Evolutionary conservation across 768 basidiomycete genomes (phyloP).

Genomic region (Mycena belliarum): DNA sequence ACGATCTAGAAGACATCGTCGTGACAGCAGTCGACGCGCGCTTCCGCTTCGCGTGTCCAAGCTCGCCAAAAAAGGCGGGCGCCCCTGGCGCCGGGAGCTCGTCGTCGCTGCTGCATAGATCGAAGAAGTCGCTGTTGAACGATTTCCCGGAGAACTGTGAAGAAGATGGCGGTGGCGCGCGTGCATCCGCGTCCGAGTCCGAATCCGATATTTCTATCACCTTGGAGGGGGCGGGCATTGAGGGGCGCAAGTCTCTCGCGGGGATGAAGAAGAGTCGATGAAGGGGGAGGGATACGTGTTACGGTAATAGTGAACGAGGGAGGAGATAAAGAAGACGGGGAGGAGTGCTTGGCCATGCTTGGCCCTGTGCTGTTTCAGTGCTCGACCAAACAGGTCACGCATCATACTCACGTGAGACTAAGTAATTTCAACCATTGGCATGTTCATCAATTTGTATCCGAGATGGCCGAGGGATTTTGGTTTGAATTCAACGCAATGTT

Average conservation of each 20-base stretch:
- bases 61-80: neutral
- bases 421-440: too few relatives aligned
- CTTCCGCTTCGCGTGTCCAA: constrained; percentile 14
- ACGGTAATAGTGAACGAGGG: too few relatives aligned
- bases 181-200: constrained; percentile 16
- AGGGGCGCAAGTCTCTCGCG: neutral
- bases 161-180: constrained; percentile 1
- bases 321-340: too few relatives aligned
- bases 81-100: constrained; percentile 6
- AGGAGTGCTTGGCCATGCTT: too few relatives aligned
- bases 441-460: too few relatives aligned
- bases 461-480: too few relatives aligned
- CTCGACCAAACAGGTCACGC: too few relatives aligned
- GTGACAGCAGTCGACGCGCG: constrained; percentile 1
- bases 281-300: too few relatives aligned
- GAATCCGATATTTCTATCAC: constrained; percentile 18
- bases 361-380: too few relatives aligned
- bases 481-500: too few relatives aligned
- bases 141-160: constrained; percentile 2
- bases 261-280: too few relatives aligned
- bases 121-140: neutral
- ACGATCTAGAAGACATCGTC: neutral
- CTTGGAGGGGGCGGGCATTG: neutral
- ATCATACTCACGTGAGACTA: too few relatives aligned
- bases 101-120: constrained; percentile 15